Base-by-base conservation (phyloP, 345 rosid species). In the Salix dunnii region DNA sequence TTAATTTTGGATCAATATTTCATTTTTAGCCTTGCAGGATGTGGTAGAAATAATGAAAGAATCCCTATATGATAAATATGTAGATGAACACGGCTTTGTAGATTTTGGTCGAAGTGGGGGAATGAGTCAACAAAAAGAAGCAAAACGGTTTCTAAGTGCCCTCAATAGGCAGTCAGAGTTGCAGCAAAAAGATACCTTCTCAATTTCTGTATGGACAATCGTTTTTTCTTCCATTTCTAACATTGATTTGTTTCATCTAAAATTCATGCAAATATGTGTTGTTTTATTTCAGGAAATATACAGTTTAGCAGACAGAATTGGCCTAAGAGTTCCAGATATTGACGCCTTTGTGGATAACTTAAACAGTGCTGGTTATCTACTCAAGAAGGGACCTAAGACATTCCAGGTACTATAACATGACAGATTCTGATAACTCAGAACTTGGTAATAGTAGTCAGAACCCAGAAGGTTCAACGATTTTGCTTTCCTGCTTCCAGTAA, bases 61-160 rank as follows among this genome's bases (percentile, higher is more conserved):
- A 83, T 96, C 99, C n/a, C 77, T 96, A 63, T 90, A 92, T 36
- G 99, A 93, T 79, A 91, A 92, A 86, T 94, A 87, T 81, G 88
- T 91, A 51, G 96, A 96, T 74, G 99, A 96, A 87, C 94, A 91
- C 82, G 98, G 99, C 70, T 72, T 84, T 77, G 96, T 92, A 79
- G 96, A 96, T 87, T 96, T 89, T 70, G 94, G 92, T 78, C 88
- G 94, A 70, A 91, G 98, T 72, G 96, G 99, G 36, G 99, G 98
- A 73, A 93, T 93, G 99, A 96, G 99, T 82, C 96, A 92, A 79
- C 99, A 91, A 76, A 96, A 93, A 76, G 98, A 96, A 85, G 97
- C 96, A 72, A 96, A 88, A 84, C 89, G 98, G 64, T 96, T 96
- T 84, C 85, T 93, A 67, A 87, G 91, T 85, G 96, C 96, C 81